phyloP scores from a whole-genome alignment of 2,329 filamentous ascomycete species.

The Verticillium albo-atrum region DNA sequence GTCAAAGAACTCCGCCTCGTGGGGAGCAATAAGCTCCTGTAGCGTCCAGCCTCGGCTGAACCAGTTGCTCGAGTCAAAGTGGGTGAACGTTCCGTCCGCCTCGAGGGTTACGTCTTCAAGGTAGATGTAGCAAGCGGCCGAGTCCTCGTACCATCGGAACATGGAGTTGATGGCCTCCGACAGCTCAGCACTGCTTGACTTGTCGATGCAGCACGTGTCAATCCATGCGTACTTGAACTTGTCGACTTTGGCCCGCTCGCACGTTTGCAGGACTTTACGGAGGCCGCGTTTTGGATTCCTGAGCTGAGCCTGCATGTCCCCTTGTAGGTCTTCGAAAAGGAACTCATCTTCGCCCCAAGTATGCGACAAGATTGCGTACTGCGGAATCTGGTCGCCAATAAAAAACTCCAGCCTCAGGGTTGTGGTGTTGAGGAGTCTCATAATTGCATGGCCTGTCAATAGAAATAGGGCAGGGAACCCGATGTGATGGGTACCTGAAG shows the following conservation, averaged over 20 bases:
- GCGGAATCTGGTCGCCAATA: neutral
- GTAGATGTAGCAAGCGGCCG: constrained; percentile 4
- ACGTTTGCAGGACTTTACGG: constrained; percentile 7
- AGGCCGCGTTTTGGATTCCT: constrained; percentile 3
- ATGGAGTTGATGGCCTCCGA: constrained; percentile 3
- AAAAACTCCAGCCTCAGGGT: neutral
- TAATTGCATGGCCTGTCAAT: no score
- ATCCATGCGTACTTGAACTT: constrained; percentile 4
- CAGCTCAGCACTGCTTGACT: neutral
- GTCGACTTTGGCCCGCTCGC: neutral
- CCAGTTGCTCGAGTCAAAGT: constrained; percentile 8
- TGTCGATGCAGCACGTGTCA: constrained; percentile 9
- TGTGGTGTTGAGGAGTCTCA: neutral
- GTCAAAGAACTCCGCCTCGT: constrained; percentile 9
- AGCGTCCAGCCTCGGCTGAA: constrained; percentile 15
- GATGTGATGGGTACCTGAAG: no score
- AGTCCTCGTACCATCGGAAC: constrained; percentile 4
- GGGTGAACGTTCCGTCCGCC: neutral
- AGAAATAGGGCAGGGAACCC: no score
- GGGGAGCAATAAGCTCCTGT: constrained; percentile 13
- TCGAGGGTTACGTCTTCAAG: neutral
- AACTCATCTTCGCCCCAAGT: constrained; percentile 26
- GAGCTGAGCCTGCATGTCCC: neutral
- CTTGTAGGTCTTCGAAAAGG: constrained; percentile 15
- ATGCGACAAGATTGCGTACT: constrained; percentile 29